Evolutionary conservation across 768 basidiomycete genomes (phyloP), one percentile per base, ranked within the genome.

Genomic region (Lentinula aciculospora): DNA sequence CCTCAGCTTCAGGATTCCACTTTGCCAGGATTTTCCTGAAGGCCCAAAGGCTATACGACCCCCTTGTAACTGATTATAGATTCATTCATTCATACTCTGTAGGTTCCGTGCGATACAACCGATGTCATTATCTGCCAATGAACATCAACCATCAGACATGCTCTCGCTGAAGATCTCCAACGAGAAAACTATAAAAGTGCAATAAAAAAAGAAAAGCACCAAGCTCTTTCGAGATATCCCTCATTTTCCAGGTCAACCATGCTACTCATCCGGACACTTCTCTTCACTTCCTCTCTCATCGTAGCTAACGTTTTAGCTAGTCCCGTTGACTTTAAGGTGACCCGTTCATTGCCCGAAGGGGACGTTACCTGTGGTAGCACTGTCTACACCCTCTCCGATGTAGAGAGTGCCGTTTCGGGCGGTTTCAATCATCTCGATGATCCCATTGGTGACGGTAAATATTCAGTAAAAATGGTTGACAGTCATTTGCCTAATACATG

Each of bases 291-390:
- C 13, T 34, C 53, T 32, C n/a, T 46, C 17, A 27, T 56, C 31
- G 28, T 56, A n/a, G 27, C 44, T 31, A 34, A 9, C 12, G 40
- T 31, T 45, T 21, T 34, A 8, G 58, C 42, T 46, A 34, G 8
- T 19, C 32, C 42, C 19, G 29, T 8, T 4, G 23, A 44, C 55
- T 27, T 29, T 3, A 15, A 27, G 25, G 37, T 55, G n/a, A 17
- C 37, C 10, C 61, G 63, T 31, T 60, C 63, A 17, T 57, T 60
- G 51, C 65, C 65, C 32, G 56, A 60, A 19, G 65, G 65, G 25
- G 49, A 59, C 31, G 65, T 66, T 28, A 61, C 56, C n/a, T 66
- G 65, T 40, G 65, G 65, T 0, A 61, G 58, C 57, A 55, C 55
- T 34, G 55, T 59, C 19, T 63, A 66, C 53, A 61, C 63, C 19